A percentile compares a stretch with the other conserved stretches of the same genome.
Conservation (phyloP, 305 asterid genomes). For the Stenogyne calaminthoides region DNA sequence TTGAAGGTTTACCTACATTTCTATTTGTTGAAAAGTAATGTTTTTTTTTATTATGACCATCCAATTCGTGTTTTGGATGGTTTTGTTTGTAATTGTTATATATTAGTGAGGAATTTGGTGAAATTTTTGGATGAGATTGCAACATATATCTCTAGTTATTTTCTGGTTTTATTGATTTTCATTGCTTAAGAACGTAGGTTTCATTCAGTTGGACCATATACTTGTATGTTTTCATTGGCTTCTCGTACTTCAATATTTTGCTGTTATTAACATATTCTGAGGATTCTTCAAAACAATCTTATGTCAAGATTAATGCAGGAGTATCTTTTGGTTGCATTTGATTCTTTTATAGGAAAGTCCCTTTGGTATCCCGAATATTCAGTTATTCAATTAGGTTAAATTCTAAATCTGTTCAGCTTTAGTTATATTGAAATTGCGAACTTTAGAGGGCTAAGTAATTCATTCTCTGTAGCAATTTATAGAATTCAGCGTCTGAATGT, state of each 20-base stretch:
- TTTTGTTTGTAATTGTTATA: not conserved
- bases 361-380: not conserved
- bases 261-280: not conserved
- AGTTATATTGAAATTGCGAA: not conserved
- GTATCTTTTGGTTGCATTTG: not conserved
- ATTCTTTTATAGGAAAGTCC: not conserved
- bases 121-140: not conserved
- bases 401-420: not conserved
- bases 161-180: not conserved
- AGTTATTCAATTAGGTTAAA: not conserved
- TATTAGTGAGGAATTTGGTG: not conserved
- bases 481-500: not conserved
- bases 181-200: not conserved
- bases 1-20: not conserved
- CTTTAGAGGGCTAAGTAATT: not conserved
- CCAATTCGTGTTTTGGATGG: not conserved
- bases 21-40: too few species aligned
- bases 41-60: too few species aligned
- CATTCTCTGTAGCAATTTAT: not conserved
- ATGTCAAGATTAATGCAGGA: not conserved
- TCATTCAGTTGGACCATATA: not conserved
- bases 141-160: not conserved
- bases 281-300: not conserved
- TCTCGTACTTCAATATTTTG: not conserved
- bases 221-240: not conserved